These are phyloP conservation scores for Pseudozyma tsukubaensis DNA, from an alignment of 1,284 basidiomycete genomes.

Conservation along the genomic window DNA sequence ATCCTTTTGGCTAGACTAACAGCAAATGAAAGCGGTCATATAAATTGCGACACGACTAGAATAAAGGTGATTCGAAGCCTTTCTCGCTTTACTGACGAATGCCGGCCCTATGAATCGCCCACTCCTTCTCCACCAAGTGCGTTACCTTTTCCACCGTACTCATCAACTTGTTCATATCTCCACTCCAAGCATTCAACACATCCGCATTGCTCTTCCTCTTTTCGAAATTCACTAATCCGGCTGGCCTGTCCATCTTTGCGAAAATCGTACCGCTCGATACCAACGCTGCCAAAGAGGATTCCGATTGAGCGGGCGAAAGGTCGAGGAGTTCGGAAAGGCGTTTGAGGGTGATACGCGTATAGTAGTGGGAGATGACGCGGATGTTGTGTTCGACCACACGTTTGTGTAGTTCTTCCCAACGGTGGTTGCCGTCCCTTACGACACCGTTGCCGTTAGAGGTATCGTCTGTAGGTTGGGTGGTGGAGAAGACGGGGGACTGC, in stretches of 20 bases:
- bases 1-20: too few relatives aligned
- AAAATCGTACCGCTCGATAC: slow-evolving; percentile 79
- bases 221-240: slow-evolving; percentile 84
- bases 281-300: slow-evolving; percentile 85
- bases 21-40: too few relatives aligned
- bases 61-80: too few relatives aligned
- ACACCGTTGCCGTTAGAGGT: slow-evolving; percentile 6
- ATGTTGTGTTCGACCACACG: slow-evolving; percentile 98
- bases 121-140: slow-evolving; percentile 66
- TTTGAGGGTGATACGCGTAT: slow-evolving; percentile 87
- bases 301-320: slow-evolving; percentile 82
- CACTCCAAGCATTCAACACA: slow-evolving; percentile 94
- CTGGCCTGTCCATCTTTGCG: slow-evolving; percentile 92
- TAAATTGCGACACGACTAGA: too few relatives aligned
- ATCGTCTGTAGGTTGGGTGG: slow-evolving; percentile 18
- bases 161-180: slow-evolving; percentile 87
- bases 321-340: slow-evolving; percentile 89
- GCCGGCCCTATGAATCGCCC: slow-evolving; percentile 65
- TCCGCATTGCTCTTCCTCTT: slow-evolving; percentile 56
- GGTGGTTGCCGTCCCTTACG: slow-evolving; percentile 74
- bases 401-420: slow-evolving; percentile 95
- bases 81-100: too few relatives aligned
- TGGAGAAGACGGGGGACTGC: slow-evolving; percentile 82
- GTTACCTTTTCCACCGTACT: slow-evolving; percentile 66
- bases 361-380: slow-evolving; percentile 92